phyloP scores from a whole-genome alignment of 352 stramenopile genomes.

The Phytophthora nicotianae region DNA sequence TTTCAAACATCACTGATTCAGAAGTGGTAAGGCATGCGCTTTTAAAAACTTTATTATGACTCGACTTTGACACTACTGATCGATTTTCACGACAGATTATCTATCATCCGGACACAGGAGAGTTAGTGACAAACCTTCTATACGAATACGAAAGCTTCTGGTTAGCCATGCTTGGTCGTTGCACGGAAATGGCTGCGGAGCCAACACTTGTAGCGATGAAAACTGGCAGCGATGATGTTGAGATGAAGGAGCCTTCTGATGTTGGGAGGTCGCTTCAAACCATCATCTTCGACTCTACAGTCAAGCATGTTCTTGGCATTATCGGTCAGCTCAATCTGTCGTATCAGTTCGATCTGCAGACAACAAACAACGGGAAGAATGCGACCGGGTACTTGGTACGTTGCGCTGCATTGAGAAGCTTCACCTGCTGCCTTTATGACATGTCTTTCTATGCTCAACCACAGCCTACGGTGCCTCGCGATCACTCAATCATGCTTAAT shows the following conservation, averaged over 20 bases:
- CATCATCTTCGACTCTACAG: slow-evolving; percentile 55
- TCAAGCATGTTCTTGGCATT: slow-evolving; percentile 54
- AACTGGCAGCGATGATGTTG: slow-evolving; percentile 23
- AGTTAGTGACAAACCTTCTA: slow-evolving; percentile 69
- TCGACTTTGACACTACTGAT: slow-evolving; percentile 1
- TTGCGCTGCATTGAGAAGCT: neutral
- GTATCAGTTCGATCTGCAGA: slow-evolving; percentile 69
- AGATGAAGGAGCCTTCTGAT: slow-evolving; percentile 26
- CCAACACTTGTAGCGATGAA: neutral
- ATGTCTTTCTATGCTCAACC: slow-evolving; percentile 5
- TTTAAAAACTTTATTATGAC: neutral
- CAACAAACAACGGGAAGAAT: slow-evolving; percentile 40
- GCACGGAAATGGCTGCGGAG: slow-evolving; percentile 15
- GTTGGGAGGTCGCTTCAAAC: slow-evolving; percentile 31
- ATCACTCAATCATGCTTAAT: slow-evolving; percentile 86
- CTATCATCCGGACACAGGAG: slow-evolving; percentile 81
- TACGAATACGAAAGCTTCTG: slow-evolving; percentile 84
- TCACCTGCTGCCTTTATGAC: neutral
- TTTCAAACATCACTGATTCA: slow-evolving; percentile 66
- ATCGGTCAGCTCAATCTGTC: slow-evolving; percentile 64
- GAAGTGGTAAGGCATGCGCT: slow-evolving; percentile 38
- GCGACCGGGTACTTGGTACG: slow-evolving; percentile 63
- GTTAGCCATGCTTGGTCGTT: slow-evolving; percentile 46
- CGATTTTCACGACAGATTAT: slow-evolving; percentile 33
- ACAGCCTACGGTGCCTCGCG: slow-evolving; percentile 65